Evolutionary conservation across 176 grass and related monocot genomes (phyloP), one percentile per base, ranked within the genome.

Genomic region (Microstegium vimineum): DNA sequence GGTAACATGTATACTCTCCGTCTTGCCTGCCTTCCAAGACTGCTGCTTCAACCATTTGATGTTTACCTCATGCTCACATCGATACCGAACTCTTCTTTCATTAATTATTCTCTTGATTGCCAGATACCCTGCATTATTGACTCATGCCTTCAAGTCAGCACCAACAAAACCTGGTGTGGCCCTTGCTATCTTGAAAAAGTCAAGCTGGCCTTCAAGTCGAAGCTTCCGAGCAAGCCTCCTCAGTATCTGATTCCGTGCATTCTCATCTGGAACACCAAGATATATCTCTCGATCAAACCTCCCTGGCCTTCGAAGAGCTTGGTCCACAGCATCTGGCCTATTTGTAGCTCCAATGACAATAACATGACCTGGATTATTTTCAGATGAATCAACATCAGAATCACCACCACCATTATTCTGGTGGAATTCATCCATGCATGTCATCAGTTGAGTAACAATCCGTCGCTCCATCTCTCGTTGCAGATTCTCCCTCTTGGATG

Each of bases 301-400:
- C 47, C 94, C 92, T 75, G 92, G 92, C 16, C 94, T 89, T 77
- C 94, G 82, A 27, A 97, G 84, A 73, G 94, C 94, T 76, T 88
- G 92, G 27, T 97, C 92, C 35, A 97, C 92, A 36, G 90, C 87
- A 89, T 97, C 92, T 66, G 94, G 94, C 86, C 92, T 91, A 68
- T 97, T 97, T 15, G 94, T 97, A 66, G 94, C 92, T 80, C 94
- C 94, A 85, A 97, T 97, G 13, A 97, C 94, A 84, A 97, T 88
- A 87, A 97, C 87, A 82, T 90, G 94, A 10, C 86, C 92, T 84
- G 90, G 83, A 57, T 89, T 91, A 54, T 82, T 91, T 46, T 97
- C 89, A 87, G 85, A 84, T 78, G 86, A 86, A 26, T 91, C 66
- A 2, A 63, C 66, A 54, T 73, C 81, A 22, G 59, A 20, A 9